Conservation (phyloP, 306 rosid species). For the Gastrolobium bilobum region DNA sequence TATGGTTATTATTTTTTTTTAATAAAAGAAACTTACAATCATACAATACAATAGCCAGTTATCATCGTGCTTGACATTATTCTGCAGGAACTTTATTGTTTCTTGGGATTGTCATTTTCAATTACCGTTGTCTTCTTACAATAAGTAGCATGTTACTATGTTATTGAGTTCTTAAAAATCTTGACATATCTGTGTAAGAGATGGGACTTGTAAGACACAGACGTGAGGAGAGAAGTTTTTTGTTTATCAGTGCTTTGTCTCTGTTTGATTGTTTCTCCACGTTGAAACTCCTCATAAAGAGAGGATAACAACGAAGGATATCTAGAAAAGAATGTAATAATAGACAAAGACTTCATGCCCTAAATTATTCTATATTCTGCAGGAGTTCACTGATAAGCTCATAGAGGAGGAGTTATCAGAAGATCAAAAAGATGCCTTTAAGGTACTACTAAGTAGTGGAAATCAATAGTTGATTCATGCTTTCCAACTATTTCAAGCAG, state of each 20-base stretch:
- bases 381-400: slow-evolving; percentile 77
- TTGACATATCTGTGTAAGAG: slow-evolving; percentile 7
- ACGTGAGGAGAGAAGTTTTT: neutral
- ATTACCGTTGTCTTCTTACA: neutral
- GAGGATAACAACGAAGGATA: neutral
- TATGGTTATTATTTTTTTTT: neutral
- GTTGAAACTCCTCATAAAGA: neutral
- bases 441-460: slow-evolving; percentile 54
- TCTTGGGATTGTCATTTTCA: neutral
- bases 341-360: neutral
- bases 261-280: neutral
- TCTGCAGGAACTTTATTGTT: neutral
- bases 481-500: neutral
- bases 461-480: neutral
- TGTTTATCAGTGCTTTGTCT: neutral
- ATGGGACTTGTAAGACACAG: neutral
- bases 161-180: slow-evolving; percentile 20
- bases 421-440: slow-evolving; percentile 72
- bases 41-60: neutral
- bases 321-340: neutral
- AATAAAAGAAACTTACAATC: neutral
- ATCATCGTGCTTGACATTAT: neutral
- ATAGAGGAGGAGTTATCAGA: slow-evolving; percentile 65
- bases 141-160: neutral
- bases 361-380: slow-evolving; percentile 33